Base-by-base conservation (phyloP, 2,329 filamentous ascomycete genomes). In the Thielaviopsis euricoi region DNA sequence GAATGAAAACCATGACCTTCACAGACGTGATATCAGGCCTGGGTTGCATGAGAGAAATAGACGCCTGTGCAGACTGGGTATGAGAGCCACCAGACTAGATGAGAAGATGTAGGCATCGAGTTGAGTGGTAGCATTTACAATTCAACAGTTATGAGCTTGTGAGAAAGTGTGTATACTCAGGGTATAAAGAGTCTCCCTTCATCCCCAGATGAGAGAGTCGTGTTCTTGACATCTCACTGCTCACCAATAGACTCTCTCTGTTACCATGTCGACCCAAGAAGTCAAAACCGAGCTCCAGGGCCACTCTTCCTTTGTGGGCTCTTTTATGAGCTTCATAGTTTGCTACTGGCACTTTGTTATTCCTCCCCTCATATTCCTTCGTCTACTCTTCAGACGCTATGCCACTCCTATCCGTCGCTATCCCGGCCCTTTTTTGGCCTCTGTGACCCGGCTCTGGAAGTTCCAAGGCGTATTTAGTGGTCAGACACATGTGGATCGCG, bases 381-480 rank as follows among this genome's bases (percentile, higher is more conserved):
- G 74, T 66, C 68, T 79, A 12, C 64, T 70, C n/a, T 70, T 67
- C 56, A 80, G 79, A 61, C 70, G 71, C 37, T 80, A 73, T 64
- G 67, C 74, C 59, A 71, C 74, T 64, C 81, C 82, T 7, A 70
- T 87, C 58, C 78, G 81, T 67, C 80, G 77, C 65, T 86, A 86
- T 63, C 86, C 86, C 0, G 86, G 86, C 0, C 85, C 82, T 0
- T 73, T 81, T 59, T 65, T 86, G 52, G 86, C 86, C 23, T 81
- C 74, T 6, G 68, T 65, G 57, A 71, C 68, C 0, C 69, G 70
- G 15, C 55, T 72, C 4, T 73, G 69, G 70, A 67, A 68, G 10
- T 58, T 71, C 21, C 65, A 64, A 52, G 65, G 74, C 33, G 69
- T 70, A 22, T 71, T 79, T 29, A 80, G 79, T 1, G 64, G 67